These are phyloP conservation scores for Coffea canephora DNA, from an alignment of 257 asterid genomes.

Conservation along the genomic window DNA sequence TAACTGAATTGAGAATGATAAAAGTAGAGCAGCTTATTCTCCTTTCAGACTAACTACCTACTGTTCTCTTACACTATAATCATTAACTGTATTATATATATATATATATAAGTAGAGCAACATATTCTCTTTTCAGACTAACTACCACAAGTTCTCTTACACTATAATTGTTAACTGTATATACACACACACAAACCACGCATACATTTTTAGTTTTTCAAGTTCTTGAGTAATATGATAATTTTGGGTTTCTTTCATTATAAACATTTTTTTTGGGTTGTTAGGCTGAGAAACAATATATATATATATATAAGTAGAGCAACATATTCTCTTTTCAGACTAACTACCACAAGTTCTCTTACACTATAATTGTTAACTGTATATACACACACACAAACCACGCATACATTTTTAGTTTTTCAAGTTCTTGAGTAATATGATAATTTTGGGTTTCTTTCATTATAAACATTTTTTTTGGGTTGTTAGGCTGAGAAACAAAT, in stretches of 20 bases:
- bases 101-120: no score
- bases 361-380: no score
- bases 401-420: no score
- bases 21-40: not conserved
- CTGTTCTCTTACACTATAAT: not conserved
- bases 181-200: no score
- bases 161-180: no score
- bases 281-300: slow-evolving; percentile 79
- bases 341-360: no score
- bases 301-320: no score
- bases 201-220: no score
- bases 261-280: slow-evolving; percentile 11
- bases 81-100: not conserved
- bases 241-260: not conserved
- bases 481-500: slow-evolving; percentile 89
- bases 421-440: not conserved
- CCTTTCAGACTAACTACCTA: not conserved
- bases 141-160: no score
- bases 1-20: not conserved
- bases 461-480: slow-evolving; percentile 4
- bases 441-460: not conserved
- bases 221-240: not conserved
- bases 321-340: no score
- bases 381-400: no score
- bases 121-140: no score